Conservation (phyloP, 768 basidiomycete genomes). For the Cytidiella melzeri region DNA sequence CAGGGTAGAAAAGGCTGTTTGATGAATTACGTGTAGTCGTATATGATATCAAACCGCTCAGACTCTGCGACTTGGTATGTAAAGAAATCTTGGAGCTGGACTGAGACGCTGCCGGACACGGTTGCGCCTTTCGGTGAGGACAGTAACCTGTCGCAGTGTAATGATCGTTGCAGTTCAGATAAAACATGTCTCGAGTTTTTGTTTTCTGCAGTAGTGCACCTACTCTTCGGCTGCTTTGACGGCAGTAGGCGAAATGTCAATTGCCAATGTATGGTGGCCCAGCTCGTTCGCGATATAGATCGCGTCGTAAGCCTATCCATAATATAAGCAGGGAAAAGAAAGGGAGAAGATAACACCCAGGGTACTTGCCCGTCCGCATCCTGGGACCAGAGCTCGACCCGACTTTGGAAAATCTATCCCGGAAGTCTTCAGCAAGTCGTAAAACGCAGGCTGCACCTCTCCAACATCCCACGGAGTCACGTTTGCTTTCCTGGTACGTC, state of each 20-base stretch:
- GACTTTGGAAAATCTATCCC: constrained; percentile 37
- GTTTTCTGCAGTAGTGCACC: constrained; percentile 14
- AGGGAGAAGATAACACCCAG: not conserved
- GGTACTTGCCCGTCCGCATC: constrained; percentile 44
- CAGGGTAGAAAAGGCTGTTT: not conserved
- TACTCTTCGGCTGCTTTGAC: constrained; percentile 40
- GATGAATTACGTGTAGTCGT: constrained; percentile 53
- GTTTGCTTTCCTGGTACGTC: constrained; percentile 30
- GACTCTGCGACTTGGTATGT: constrained; percentile 26
- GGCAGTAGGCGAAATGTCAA: constrained; percentile 55
- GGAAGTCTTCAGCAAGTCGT: constrained; percentile 42
- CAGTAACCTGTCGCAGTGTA: constrained; percentile 9
- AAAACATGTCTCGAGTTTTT: too few relatives aligned
- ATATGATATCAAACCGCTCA: constrained; percentile 48
- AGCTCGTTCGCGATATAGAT: constrained; percentile 44
- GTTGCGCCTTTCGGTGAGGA: constrained; percentile 17
- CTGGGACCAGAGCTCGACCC: constrained; percentile 44
- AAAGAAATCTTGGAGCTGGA: constrained; percentile 55
- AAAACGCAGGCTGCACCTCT: constrained; percentile 47
- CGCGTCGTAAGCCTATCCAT: constrained; percentile 53
- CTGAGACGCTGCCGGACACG: constrained; percentile 24
- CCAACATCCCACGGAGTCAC: constrained; percentile 64
- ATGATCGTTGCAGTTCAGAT: not conserved
- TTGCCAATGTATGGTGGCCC: constrained; percentile 42
- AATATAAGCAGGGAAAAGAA: not conserved